Evolutionary conservation across 805 yeast species (phyloP).

Genomic region (Candida ortonii): DNA sequence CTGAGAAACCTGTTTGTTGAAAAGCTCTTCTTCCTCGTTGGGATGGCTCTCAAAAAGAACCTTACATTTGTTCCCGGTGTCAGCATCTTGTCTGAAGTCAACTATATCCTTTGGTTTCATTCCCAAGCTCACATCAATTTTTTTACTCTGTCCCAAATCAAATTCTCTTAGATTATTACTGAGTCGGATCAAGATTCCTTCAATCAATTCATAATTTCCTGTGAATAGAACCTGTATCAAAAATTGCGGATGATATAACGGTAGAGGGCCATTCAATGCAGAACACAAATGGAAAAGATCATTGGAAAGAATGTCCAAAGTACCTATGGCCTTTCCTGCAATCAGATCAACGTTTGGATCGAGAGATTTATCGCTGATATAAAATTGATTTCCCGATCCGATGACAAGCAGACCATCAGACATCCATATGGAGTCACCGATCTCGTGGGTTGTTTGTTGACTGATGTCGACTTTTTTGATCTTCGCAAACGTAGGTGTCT

Average conservation of each 20-base stretch:
- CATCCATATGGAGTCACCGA: constrained; percentile 90
- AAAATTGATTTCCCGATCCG: constrained; percentile 88
- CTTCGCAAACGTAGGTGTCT: constrained; percentile 71
- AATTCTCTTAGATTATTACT: constrained; percentile 54
- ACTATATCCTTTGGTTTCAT: constrained; percentile 15
- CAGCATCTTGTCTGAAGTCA: constrained; percentile 4
- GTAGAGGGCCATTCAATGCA: constrained; percentile 84
- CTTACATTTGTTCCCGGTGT: constrained; percentile 3
- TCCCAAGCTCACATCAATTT: constrained; percentile 27
- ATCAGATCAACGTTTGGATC: constrained; percentile 49
- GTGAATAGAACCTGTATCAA: constrained; percentile 70
- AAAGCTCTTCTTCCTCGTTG: constrained; percentile 24
- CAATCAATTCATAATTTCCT: constrained; percentile 54
- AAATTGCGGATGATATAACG: constrained; percentile 87
- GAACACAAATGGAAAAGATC: constrained; percentile 68
- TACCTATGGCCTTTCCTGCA: constrained; percentile 53
- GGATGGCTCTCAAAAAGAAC: constrained; percentile 27
- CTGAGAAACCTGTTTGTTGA: constrained; percentile 35
- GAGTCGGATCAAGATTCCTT: constrained; percentile 53
- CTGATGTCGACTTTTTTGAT: constrained; percentile 71
- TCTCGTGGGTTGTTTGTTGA: constrained; percentile 69
- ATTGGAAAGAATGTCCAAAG: constrained; percentile 52
- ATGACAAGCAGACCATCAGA: constrained; percentile 73
- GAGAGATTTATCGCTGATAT: constrained; percentile 68
- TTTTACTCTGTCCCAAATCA: constrained; percentile 34